Conservation (phyloP, 768 basidiomycete genomes). For the Tylopilus sp. region DNA sequence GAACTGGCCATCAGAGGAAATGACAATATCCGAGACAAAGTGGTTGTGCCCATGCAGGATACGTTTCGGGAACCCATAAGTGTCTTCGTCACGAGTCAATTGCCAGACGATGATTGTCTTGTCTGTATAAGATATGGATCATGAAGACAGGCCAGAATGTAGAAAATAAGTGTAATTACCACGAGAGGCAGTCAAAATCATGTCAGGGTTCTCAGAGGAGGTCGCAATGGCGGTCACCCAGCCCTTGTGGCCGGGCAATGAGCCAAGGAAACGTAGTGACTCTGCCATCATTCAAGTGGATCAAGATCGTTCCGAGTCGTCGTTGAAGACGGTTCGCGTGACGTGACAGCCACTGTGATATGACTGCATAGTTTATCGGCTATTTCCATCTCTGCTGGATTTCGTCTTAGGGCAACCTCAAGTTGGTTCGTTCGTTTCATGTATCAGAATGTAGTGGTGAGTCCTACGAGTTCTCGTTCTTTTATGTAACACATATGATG, state of each 20-base stretch:
- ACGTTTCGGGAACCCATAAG: conserved; percentile 95
- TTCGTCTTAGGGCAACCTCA: no score
- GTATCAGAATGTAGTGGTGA: conserved; percentile 11
- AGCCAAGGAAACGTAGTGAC: conserved; percentile 87
- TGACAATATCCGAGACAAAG: conserved; percentile 98
- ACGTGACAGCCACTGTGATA: conserved; percentile 65
- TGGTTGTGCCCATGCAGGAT: conserved; percentile 99
- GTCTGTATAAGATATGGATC: conserved; percentile 66
- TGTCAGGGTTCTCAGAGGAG: conserved; percentile 97
- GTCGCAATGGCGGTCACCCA: conserved; percentile 99
- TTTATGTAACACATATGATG: conserved; percentile 40
- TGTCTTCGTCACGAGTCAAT: conserved; percentile 87
- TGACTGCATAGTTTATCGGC: conserved; percentile 55
- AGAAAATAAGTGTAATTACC: conserved; percentile 48
- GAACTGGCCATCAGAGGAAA: conserved; percentile 99
- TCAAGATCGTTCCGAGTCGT: conserved; percentile 16
- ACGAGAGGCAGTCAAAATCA: conserved; percentile 97
- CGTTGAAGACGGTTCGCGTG: conserved; percentile 29
- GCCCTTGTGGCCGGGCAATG: conserved; percentile 90
- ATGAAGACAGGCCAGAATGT: conserved; percentile 19
- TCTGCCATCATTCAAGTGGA: conserved; percentile 72
- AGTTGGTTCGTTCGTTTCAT: not conserved
- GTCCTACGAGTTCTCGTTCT: not conserved
- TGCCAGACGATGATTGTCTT: conserved; percentile 99
- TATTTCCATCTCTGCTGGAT: conserved; percentile 11